These are phyloP conservation scores for Lactifluus subvellereus DNA, from an alignment of 768 basidiomycete species.

Conservation along the genomic window DNA sequence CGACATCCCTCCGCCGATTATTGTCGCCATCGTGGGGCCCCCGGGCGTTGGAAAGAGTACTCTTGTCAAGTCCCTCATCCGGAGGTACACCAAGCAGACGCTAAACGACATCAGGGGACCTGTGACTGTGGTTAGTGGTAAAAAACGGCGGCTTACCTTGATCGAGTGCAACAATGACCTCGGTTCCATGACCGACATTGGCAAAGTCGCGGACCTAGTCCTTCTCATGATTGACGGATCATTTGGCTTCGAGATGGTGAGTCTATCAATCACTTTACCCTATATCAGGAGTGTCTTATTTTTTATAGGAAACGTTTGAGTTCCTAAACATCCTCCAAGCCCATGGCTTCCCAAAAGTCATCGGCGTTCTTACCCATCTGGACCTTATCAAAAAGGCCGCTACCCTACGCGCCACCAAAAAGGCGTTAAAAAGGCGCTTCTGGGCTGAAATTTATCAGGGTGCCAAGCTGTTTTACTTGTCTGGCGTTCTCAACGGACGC, in stretches of 20 bases:
- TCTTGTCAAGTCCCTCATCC: slow-evolving; percentile 82
- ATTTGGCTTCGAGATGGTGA: slow-evolving; percentile 98
- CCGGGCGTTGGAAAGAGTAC: slow-evolving; percentile 97
- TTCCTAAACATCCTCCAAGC: slow-evolving; percentile 95
- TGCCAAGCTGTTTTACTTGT: slow-evolving; percentile 96
- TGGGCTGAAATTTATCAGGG: slow-evolving; percentile 99
- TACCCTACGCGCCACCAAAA: slow-evolving; percentile 84
- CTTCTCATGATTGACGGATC: slow-evolving; percentile 97
- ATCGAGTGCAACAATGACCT: slow-evolving; percentile 97
- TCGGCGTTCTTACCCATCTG: slow-evolving; percentile 92
- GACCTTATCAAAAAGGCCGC: slow-evolving; percentile 93
- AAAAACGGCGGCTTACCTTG: slow-evolving; percentile 89
- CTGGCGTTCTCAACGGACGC: slow-evolving; percentile 93
- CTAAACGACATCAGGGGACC: slow-evolving; percentile 87
- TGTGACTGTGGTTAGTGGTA: slow-evolving; percentile 90
- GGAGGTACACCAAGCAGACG: slow-evolving; percentile 91
- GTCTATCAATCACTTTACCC: slow-evolving; percentile 23
- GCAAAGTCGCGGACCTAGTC: slow-evolving; percentile 93
- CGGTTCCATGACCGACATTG: slow-evolving; percentile 97
- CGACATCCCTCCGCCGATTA: slow-evolving; percentile 84
- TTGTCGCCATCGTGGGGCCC: slow-evolving; percentile 93
- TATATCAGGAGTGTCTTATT: neutral
- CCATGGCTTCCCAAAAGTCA: slow-evolving; percentile 98
- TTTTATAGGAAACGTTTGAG: slow-evolving; percentile 88
- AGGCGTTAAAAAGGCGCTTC: slow-evolving; percentile 93